Evolutionary conservation across 2,329 filamentous ascomycete genomes (phyloP).

Genomic region (Trichophyton simii): DNA sequence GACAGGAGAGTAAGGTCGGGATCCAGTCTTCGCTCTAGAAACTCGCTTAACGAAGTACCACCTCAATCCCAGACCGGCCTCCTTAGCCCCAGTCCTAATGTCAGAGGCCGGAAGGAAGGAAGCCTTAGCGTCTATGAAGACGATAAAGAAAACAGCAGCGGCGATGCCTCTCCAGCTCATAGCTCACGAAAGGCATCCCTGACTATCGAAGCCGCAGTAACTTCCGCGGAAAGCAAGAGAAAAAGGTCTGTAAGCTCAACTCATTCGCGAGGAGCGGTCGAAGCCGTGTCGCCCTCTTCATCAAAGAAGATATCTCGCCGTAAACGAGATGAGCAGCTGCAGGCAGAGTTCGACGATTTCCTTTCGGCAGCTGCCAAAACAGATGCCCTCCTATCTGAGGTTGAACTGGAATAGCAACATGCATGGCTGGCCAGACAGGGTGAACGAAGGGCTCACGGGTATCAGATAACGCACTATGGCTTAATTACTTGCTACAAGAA

Average conservation of each 20-base stretch:
- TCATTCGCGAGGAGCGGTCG: not conserved
- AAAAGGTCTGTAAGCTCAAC: constrained; percentile 15
- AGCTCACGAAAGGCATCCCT: constrained; percentile 10
- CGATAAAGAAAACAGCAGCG: constrained; percentile 6
- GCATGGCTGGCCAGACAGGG: not conserved
- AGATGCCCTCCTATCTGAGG: not conserved
- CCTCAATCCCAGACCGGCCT: constrained; percentile 17
- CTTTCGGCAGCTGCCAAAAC: not conserved
- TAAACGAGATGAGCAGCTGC: not conserved
- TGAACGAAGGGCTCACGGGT: not conserved
- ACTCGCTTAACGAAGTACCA: constrained; percentile 13
- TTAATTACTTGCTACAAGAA: not conserved
- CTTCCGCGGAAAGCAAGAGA: constrained; percentile 17
- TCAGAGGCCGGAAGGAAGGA: constrained; percentile 26
- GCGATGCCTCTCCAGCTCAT: constrained; percentile 5
- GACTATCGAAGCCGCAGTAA: constrained; percentile 8
- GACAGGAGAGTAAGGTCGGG: constrained; percentile 22
- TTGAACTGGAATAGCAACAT: not conserved
- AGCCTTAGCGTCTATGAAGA: constrained; percentile 3
- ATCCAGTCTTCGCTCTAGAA: constrained; percentile 21
- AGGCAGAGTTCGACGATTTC: constrained; percentile 2
- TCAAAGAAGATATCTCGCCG: constrained; percentile 16
- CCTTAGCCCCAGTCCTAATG: constrained; percentile 22
- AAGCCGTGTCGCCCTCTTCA: constrained; percentile 9
- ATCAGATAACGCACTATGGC: not conserved